Percentiles rank a stretch among this genome's conserved stretches.
Evolutionary conservation across 805 yeast genomes (phyloP).

Genomic region (Kazachstania martiniae): DNA sequence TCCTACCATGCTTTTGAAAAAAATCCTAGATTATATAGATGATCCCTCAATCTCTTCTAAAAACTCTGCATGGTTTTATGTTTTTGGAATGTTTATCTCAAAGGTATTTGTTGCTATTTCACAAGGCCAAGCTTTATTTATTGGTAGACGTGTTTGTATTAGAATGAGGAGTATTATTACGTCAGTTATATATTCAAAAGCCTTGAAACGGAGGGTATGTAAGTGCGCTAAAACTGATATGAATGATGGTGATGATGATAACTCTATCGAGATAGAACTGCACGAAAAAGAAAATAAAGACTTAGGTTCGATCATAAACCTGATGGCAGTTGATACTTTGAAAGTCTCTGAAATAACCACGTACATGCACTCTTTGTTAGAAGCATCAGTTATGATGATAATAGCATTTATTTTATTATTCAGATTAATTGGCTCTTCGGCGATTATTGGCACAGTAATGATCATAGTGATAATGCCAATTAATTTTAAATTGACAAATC

Average conservation of each 20-base stretch:
- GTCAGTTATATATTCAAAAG: slow-evolving; percentile 82
- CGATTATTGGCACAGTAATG: slow-evolving; percentile 60
- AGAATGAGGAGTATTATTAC: slow-evolving; percentile 75
- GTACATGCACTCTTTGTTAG: slow-evolving; percentile 66
- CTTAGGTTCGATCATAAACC: slow-evolving; percentile 77
- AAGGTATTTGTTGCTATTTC: slow-evolving; percentile 46
- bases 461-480: slow-evolving; percentile 57
- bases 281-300: slow-evolving; percentile 30
- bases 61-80: slow-evolving; percentile 73
- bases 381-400: slow-evolving; percentile 51
- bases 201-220: slow-evolving; percentile 60
- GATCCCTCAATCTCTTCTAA: slow-evolving; percentile 45
- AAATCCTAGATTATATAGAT: slow-evolving; percentile 66
- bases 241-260: slow-evolving; percentile 10
- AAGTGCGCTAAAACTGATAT: slow-evolving; percentile 13
- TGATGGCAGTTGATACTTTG: slow-evolving; percentile 88
- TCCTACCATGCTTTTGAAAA: slow-evolving; percentile 65
- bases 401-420: slow-evolving; percentile 55
- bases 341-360: slow-evolving; percentile 84
- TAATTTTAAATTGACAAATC: slow-evolving; percentile 50
- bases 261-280: slow-evolving; percentile 9
- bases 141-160: slow-evolving; percentile 80
- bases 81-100: slow-evolving; percentile 49
- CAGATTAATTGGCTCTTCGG: slow-evolving; percentile 67
- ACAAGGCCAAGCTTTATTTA: slow-evolving; percentile 66